Conservation (phyloP, 352 stramenopile genomes). For the Pythium rishiriense region DNA sequence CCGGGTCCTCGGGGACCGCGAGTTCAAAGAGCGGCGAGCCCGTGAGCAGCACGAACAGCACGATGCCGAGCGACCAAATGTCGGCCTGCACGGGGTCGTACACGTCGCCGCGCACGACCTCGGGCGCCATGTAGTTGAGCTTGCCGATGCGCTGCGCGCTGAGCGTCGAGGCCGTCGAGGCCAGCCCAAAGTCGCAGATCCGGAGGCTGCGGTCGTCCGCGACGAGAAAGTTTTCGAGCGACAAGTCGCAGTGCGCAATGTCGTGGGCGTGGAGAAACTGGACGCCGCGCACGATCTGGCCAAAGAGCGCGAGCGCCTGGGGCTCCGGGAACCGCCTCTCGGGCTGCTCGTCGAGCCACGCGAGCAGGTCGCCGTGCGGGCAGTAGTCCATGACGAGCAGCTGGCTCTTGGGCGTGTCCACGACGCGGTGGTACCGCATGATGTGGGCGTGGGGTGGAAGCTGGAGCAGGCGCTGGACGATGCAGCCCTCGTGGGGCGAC, state of each 20-base stretch:
- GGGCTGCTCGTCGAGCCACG: conserved; percentile 12
- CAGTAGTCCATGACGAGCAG: conserved; percentile 7
- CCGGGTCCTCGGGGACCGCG: conserved; percentile 2
- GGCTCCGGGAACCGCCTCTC: conserved; percentile 5
- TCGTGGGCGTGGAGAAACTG: conserved; percentile 20
- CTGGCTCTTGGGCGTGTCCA: neutral
- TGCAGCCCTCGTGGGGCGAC: neutral
- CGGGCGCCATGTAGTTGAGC: conserved; percentile 31
- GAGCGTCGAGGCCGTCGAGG: neutral
- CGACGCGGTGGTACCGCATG: conserved; percentile 1
- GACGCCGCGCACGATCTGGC: conserved; percentile 11
- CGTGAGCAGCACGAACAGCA: conserved; percentile 75
- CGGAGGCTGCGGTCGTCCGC: conserved; percentile 7
- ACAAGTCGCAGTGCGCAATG: conserved; percentile 26
- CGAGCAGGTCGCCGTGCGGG: conserved; percentile 1
- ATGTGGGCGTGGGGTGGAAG: conserved; percentile 2
- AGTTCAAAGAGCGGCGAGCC: conserved; percentile 42
- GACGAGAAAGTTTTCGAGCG: conserved; percentile 23
- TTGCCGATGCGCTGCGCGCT: conserved; percentile 24
- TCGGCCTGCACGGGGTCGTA: conserved; percentile 29
- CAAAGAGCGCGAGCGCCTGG: conserved; percentile 3
- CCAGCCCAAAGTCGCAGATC: conserved; percentile 33
- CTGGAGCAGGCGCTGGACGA: conserved; percentile 5
- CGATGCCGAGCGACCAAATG: conserved; percentile 67
- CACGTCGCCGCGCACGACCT: conserved; percentile 17